Evolutionary conservation across 805 yeast species (phyloP), one percentile per base, ranked within the genome.

Genomic region (Ogataea wickerhamii): DNA sequence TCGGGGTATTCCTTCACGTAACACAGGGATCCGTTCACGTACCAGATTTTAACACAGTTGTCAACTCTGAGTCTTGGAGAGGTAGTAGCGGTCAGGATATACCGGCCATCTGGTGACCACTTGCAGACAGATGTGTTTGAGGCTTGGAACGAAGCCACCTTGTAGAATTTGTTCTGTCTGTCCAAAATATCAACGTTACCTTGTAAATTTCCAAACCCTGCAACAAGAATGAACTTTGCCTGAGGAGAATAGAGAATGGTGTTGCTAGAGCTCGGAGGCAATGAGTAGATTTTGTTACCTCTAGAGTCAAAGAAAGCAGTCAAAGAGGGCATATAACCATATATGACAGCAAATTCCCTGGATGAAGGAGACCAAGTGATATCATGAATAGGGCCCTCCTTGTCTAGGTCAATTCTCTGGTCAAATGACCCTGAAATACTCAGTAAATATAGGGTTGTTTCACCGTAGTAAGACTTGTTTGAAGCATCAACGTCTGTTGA

Each of bases 101-200:
- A 88, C 55, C 93, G 80, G 26, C 98, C 98, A 64, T 93, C 95
- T 7, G 99, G 99, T 2, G 94, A 81, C 98, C 98, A 93, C 61
- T 86, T 87, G 61, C 96, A 91, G 31, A 83, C 94, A n/a, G 95
- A 82, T 12, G 98, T 88, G 67, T 93, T 94, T 31, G 96, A 68
- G 11, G 98, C 98, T 56, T 87, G 86, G 55, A 93, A 83, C 14
- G 86, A 73, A 16, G 88, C 71, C 37, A 93, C 76, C 61, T 86
- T 85, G 39, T 72, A 66, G 61, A 88, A 91, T 63, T 85, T 83
- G 58, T 82, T 80, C 61, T 80, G 87, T 59, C 97, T 84, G 68
- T 93, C 98, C 58, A 88, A 80, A 44, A 93, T 82, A 60, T 94
- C 98, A 41, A 93, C 94, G 12, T 89, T 79, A 44, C 99, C 99